These are phyloP conservation scores for Filosporella fistucella DNA, from an alignment of 495 filamentous ascomycete species.

Conservation along the genomic window DNA sequence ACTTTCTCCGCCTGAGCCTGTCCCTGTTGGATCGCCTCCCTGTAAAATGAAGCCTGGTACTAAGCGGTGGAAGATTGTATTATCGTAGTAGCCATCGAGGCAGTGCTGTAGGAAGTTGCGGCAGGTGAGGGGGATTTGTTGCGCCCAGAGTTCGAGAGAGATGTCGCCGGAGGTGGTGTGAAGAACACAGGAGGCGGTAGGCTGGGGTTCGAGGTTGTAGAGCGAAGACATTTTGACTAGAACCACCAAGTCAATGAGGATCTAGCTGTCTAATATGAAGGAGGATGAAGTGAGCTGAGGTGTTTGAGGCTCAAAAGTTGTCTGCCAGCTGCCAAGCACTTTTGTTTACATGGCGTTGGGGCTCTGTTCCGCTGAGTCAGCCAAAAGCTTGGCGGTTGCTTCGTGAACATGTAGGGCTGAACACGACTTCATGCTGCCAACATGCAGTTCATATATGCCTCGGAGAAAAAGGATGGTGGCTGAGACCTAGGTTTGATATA, in stretches of 20 bases:
- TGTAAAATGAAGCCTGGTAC: slow-evolving; percentile 90
- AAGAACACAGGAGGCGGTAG: slow-evolving; percentile 84
- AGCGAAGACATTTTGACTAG: slow-evolving; percentile 66
- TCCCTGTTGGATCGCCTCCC: slow-evolving; percentile 80
- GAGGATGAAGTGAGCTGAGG: background rate
- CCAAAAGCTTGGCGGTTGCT: too few species aligned
- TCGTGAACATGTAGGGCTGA: too few species aligned
- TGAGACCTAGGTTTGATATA: too few species aligned
- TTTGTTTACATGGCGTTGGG: too few species aligned
- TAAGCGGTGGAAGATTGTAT: slow-evolving; percentile 89
- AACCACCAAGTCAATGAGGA: slow-evolving; percentile 21
- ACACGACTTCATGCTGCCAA: too few species aligned
- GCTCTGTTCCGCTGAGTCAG: too few species aligned
- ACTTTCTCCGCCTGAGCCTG: slow-evolving; percentile 83
- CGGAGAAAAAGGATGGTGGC: too few species aligned
- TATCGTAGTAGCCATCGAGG: slow-evolving; percentile 89
- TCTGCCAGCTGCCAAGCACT: too few species aligned
- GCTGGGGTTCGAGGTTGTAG: slow-evolving; percentile 92
- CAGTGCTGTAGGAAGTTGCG: slow-evolving; percentile 96
- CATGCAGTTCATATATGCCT: too few species aligned
- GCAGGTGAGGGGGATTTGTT: slow-evolving; percentile 83
- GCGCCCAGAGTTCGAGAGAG: slow-evolving; percentile 86
- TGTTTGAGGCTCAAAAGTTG: background rate
- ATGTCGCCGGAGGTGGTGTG: slow-evolving; percentile 87
- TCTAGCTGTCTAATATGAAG: background rate